A percentile compares a stretch with the other conserved stretches of the same genome.
Evolutionary conservation across 73 alveolate genomes (phyloP).

Genomic region (Uronychia binucleata): DNA sequence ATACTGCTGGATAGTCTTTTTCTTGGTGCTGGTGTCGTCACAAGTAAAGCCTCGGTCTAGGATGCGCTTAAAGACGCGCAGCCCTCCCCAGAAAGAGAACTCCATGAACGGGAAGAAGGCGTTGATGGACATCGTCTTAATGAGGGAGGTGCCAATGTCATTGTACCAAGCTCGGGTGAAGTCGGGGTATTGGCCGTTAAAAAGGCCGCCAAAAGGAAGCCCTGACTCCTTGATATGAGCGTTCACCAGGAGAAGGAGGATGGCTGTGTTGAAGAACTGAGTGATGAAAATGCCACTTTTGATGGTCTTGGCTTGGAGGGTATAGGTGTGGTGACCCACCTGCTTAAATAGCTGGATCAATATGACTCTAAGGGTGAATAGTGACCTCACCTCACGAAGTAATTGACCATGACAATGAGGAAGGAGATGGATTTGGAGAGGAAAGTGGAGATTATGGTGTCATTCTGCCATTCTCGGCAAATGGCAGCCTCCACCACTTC

Average conservation of each 20-base stretch:
- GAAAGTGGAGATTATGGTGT: background rate
- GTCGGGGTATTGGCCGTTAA: conserved; percentile 19
- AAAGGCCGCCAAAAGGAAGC: background rate
- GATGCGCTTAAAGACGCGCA: conserved; percentile 11
- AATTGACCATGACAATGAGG: background rate
- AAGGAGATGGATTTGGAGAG: background rate
- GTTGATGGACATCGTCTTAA: conserved; percentile 16
- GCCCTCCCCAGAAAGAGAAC: background rate
- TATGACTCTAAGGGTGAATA: too few species aligned
- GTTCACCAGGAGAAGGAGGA: conserved; percentile 43
- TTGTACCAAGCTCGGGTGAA: conserved; percentile 29
- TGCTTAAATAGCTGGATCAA: too few species aligned
- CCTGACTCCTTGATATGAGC: conserved; percentile 25
- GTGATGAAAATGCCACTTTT: conserved; percentile 12
- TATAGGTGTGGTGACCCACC: too few species aligned
- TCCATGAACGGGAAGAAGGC: conserved; percentile 19
- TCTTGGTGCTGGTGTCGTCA: conserved; percentile 13
- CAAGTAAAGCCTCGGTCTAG: conserved; percentile 16
- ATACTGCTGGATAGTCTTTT: conserved; percentile 44
- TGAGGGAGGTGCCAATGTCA: conserved; percentile 14
- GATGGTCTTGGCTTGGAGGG: conserved; percentile 10
- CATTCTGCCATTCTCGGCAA: background rate
- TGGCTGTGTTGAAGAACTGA: conserved; percentile 40
- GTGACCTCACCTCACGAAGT: background rate
- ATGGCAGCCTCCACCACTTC: background rate